Percentiles rank a stretch among this genome's conserved stretches.
phyloP scores from a whole-genome alignment of 2,329 filamentous ascomycete species.

The Penicillium sp. region DNA sequence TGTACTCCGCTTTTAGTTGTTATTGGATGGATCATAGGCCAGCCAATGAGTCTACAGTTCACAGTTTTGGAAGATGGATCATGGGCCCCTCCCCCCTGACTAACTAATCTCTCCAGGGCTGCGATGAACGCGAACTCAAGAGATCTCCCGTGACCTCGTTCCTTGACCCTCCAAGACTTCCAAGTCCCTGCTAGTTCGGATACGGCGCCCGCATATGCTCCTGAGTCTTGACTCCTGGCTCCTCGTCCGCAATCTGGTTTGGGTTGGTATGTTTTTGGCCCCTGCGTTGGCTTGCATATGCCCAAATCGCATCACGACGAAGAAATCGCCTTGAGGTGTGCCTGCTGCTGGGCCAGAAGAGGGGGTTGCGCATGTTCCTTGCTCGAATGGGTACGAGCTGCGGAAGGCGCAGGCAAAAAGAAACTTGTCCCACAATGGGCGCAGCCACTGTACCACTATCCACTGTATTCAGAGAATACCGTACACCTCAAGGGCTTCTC shows the following conservation, averaged over 20 bases:
- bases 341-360: neutral
- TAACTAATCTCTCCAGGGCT: constrained; percentile 4
- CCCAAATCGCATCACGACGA: constrained; percentile 11
- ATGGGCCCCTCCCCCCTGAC: neutral
- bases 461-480: constrained; percentile 1
- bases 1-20: too few relatives aligned
- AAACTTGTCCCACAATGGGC: constrained; percentile 14
- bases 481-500: neutral
- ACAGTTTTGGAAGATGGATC: too few relatives aligned
- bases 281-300: constrained; percentile 26
- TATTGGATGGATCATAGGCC: too few relatives aligned
- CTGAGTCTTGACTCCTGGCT: neutral
- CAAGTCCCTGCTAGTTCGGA: neutral
- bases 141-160: neutral
- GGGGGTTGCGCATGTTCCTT: constrained; percentile 19
- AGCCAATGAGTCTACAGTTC: too few relatives aligned
- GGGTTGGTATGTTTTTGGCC: constrained; percentile 20
- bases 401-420: constrained; percentile 10
- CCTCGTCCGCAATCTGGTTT: neutral
- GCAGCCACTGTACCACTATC: constrained; percentile 9
- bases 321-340: constrained; percentile 3
- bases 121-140: neutral
- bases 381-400: constrained; percentile 11
- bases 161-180: neutral
- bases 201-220: neutral